Conservation (phyloP, 345 rosid species). For the Dovyalis caffra region DNA sequence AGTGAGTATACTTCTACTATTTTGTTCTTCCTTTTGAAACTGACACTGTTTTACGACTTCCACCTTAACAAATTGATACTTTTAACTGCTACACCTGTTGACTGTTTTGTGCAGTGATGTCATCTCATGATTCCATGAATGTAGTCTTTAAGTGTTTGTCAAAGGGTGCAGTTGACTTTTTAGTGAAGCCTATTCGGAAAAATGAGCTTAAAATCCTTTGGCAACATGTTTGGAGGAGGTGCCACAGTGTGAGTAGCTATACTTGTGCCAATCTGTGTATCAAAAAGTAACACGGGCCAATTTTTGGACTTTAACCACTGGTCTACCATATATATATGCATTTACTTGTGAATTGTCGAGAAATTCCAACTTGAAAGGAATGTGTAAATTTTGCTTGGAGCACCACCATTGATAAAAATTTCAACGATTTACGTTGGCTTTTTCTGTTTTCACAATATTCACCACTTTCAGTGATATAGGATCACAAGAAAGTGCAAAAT, state of each 20-base stretch:
- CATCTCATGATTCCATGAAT: slow-evolving; percentile 25
- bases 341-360: slow-evolving; percentile 8
- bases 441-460: neutral
- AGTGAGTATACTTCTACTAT: slow-evolving; percentile 16
- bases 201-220: slow-evolving; percentile 31
- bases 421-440: neutral
- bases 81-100: slow-evolving; percentile 13
- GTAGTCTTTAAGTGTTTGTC: slow-evolving; percentile 27
- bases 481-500: neutral
- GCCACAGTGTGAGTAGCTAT: slow-evolving; percentile 8
- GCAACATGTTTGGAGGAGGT: slow-evolving; percentile 37
- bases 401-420: neutral
- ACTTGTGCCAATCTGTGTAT: slow-evolving; percentile 18
- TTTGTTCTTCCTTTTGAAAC: neutral
- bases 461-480: neutral
- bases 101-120: slow-evolving; percentile 29
- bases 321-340: slow-evolving; percentile 13
- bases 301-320: slow-evolving; percentile 18
- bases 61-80: neutral
- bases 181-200: slow-evolving; percentile 31
- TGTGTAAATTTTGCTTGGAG: slow-evolving; percentile 1
- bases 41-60: neutral
- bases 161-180: slow-evolving; percentile 31
- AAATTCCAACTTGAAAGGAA: neutral
- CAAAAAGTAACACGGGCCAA: slow-evolving; percentile 19